Percentiles rank a stretch among this genome's conserved stretches.
These are phyloP conservation scores for Leccinum boreale DNA, from an alignment of 768 basidiomycete species.

Conservation along the genomic window DNA sequence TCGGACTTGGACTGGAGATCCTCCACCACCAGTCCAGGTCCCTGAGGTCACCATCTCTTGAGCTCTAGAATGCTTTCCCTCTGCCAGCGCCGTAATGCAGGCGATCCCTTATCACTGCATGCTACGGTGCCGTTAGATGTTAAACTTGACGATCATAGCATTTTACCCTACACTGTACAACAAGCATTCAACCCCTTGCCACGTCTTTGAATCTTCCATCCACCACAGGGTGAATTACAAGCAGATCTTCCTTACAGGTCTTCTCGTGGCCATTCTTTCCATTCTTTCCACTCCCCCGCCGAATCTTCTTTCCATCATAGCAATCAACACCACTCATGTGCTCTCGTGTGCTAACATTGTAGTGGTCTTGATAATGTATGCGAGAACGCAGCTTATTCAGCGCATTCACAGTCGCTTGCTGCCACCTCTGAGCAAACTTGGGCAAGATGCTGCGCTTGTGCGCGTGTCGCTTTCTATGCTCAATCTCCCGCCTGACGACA, in stretches of 20 bases:
- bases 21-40: slow-evolving; percentile 39
- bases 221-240: slow-evolving; percentile 57
- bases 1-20: slow-evolving; percentile 53
- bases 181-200: slow-evolving; percentile 28
- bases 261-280: slow-evolving; percentile 8
- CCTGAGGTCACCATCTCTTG: slow-evolving; percentile 28
- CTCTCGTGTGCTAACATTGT: slow-evolving; percentile 60
- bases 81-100: neutral
- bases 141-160: neutral
- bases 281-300: slow-evolving; percentile 33
- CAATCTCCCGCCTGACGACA: slow-evolving; percentile 47
- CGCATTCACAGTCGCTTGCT: slow-evolving; percentile 39
- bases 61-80: neutral
- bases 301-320: slow-evolving; percentile 55
- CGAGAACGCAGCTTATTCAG: slow-evolving; percentile 46
- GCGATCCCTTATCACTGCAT: neutral
- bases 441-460: slow-evolving; percentile 21
- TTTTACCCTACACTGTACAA: slow-evolving; percentile 12
- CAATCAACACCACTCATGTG: slow-evolving; percentile 79
- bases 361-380: slow-evolving; percentile 53
- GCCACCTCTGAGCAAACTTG: slow-evolving; percentile 44
- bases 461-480: slow-evolving; percentile 33
- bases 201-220: slow-evolving; percentile 66
- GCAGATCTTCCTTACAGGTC: slow-evolving; percentile 43
- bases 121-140: neutral